Evolutionary conservation across 1,284 basidiomycete genomes (phyloP), one percentile per base, ranked within the genome.

Genomic region (Irpex rosettiformis): DNA sequence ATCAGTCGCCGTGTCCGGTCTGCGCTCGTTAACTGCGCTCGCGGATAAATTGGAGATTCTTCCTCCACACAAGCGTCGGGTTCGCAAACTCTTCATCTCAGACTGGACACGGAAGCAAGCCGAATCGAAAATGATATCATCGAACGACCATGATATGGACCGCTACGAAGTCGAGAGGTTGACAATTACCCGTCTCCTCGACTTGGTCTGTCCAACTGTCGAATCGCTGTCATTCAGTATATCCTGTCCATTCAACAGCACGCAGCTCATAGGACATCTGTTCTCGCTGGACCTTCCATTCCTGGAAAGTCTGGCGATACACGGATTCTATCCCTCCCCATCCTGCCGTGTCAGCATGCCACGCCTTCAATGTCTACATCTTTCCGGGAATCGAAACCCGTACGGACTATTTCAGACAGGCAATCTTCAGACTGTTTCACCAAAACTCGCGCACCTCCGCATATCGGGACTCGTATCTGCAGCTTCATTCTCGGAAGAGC

Each of bases 251-350:
- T 64, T 66, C 43, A 69, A 69, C 40, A 76, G 75, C 61, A 74
- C 73, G 2, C 63, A 71, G 1, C 63, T 79, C 53, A 59, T 66
- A 59, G 66, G 58, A 66, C 66, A 65, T 73, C 72, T 58, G 71
- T 79, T 52, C 69, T 80, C 80, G 8, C 70, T 85, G 11, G 77
- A 90, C 27, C 75, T 88, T 18, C 80, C 85, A 0, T 83, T 88
- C 68, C 85, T 93, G 58, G 87, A 87, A 0, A 91, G 90, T 67
- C 78, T 93, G 30, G 86, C 84, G 4, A 64, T 82, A 2, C 73
- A 74, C 8, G 81, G 81, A 1, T 77, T 79, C 62, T 82, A 82
- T 65, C 78, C 80, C 7, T 79, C 77, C 61, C 80, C 79, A 0
- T 73, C 72, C 13, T 16, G 45, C 4, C 67, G 70, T 3, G 59